Evolutionary conservation across 305 asterid genomes (phyloP).

Genomic region (Solanum hybrid): DNA sequence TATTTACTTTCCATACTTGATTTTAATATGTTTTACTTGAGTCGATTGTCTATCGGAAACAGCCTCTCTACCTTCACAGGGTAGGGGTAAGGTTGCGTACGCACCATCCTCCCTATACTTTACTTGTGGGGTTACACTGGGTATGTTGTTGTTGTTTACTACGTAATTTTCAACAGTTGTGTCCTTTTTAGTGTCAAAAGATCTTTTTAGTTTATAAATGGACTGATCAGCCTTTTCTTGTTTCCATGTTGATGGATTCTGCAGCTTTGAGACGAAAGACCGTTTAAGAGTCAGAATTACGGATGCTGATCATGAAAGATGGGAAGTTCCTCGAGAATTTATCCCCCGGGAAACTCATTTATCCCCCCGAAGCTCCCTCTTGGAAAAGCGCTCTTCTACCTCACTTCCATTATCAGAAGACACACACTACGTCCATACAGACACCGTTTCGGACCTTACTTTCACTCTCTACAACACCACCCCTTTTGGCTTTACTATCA

Average conservation of each 20-base stretch:
- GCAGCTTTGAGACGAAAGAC: constrained; percentile 58
- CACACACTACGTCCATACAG: constrained; percentile 16
- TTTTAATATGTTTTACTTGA: neutral
- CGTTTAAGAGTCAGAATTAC: constrained; percentile 53
- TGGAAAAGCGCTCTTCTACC: neutral
- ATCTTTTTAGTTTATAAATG: neutral
- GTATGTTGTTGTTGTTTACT: neutral
- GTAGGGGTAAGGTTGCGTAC: neutral
- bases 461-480: constrained; percentile 55
- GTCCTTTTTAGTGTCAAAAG: neutral
- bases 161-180: neutral
- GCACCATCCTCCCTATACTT: neutral
- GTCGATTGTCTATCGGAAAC: neutral
- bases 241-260: neutral
- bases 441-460: constrained; percentile 41
- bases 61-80: neutral
- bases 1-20: neutral
- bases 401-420: constrained; percentile 12
- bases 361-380: neutral
- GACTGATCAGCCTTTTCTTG: neutral
- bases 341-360: constrained; percentile 19
- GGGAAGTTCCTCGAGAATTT: constrained; percentile 61
- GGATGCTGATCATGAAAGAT: constrained; percentile 47
- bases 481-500: constrained; percentile 64
- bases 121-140: neutral